A percentile compares a stretch with the other conserved stretches of the same genome.
Conservation (phyloP, 441 rosid genomes). For the Rhodomyrtus psidioides region DNA sequence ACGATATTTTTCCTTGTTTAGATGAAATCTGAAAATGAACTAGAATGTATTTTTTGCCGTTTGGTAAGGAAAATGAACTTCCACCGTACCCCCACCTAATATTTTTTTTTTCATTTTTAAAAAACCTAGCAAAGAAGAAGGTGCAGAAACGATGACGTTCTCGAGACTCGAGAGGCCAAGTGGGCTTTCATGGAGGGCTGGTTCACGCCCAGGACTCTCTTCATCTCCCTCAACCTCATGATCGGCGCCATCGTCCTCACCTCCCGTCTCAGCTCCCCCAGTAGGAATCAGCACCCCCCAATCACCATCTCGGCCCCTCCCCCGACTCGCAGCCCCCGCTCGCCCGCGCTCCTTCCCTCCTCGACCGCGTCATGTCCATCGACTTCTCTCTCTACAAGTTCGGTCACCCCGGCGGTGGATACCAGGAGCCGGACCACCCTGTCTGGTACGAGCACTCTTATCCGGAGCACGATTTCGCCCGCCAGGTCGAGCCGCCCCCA, state of each 20-base stretch:
- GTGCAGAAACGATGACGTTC: neutral
- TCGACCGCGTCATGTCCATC: slow-evolving; percentile 3
- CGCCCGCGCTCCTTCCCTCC: slow-evolving; percentile 7
- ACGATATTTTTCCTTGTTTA: no score
- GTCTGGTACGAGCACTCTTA: neutral
- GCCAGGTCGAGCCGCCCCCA: neutral
- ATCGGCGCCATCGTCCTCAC: slow-evolving; percentile 55
- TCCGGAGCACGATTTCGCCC: neutral
- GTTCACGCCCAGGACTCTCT: slow-evolving; percentile 60
- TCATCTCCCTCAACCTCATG: slow-evolving; percentile 56
- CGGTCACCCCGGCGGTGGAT: neutral
- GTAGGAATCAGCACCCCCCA: neutral
- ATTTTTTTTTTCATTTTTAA: no score
- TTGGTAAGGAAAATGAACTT: no score
- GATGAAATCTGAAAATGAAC: no score
- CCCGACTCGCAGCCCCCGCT: neutral
- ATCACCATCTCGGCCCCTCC: slow-evolving; percentile 4
- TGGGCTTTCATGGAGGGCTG: slow-evolving; percentile 29
- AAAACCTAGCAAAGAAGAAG: neutral
- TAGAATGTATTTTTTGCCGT: no score
- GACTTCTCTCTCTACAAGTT: neutral
- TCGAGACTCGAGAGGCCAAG: neutral
- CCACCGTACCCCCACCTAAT: no score
- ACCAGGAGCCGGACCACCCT: neutral
- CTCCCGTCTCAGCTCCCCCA: slow-evolving; percentile 27